Evolutionary conservation across 2,329 filamentous ascomycete species (phyloP).

Genomic region (Talaromyces albobiverticillius): DNA sequence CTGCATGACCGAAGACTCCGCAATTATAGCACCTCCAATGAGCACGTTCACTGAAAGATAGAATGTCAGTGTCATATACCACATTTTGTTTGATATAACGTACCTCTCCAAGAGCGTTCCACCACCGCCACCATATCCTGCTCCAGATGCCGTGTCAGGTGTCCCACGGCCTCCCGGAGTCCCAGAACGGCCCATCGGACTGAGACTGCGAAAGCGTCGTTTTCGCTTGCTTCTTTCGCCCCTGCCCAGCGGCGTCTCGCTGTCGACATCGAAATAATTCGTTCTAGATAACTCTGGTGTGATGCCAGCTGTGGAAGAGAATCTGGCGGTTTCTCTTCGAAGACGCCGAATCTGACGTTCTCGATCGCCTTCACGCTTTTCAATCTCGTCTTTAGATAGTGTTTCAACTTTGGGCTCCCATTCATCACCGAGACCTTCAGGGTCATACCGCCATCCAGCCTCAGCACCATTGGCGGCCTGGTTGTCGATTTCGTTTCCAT

Average conservation of each 20-base stretch:
- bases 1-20: constrained; percentile 78
- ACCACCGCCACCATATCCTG: constrained; percentile 67
- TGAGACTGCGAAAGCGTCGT: constrained; percentile 82
- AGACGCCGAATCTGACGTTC: constrained; percentile 86
- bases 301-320: constrained; percentile 82
- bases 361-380: constrained; percentile 91
- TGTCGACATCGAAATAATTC: constrained; percentile 59
- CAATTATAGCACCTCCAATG: constrained; percentile 90
- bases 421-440: constrained; percentile 78
- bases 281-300: constrained; percentile 67
- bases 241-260: constrained; percentile 80
- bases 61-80: not conserved
- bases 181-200: constrained; percentile 67
- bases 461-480: constrained; percentile 79
- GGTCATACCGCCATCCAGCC: constrained; percentile 93
- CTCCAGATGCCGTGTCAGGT: constrained; percentile 62
- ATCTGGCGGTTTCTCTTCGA: constrained; percentile 85
- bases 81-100: not conserved
- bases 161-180: constrained; percentile 73
- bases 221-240: constrained; percentile 96
- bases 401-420: constrained; percentile 82
- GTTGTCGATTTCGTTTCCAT: constrained; percentile 74
- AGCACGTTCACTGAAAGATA: constrained; percentile 60
- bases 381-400: constrained; percentile 92
- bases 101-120: constrained; percentile 65